Base-by-base conservation (phyloP, 208 protist species). In the Leishmania tropica region DNA sequence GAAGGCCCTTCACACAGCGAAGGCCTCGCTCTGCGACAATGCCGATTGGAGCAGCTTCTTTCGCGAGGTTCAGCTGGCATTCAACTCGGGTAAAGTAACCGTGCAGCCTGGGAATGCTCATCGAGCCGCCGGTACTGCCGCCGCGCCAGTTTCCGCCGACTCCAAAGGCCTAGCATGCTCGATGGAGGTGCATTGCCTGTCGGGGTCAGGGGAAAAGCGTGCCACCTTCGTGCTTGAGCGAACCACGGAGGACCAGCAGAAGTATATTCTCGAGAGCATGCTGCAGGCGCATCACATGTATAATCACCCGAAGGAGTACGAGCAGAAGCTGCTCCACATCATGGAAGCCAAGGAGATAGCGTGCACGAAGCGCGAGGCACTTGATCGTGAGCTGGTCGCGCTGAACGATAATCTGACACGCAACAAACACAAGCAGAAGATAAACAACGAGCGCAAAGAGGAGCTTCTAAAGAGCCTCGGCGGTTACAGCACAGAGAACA, bases 21-120 rank as follows among this genome's bases (percentile, higher is more conserved):
- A 87, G 74, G 78, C 40, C 56, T 82, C 64, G 15, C 81, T 90
- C n/a, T 83, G 85, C 28, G 88, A 90, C 45, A 42, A 83, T 65
- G 51, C 86, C 7, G 85, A 87, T 47, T 97, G 93, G 93, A 62
- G 73, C 10, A 67, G 21, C 17, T 96, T 98, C 79, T 98, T 98
- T 70, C 75, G 82, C 11, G 78, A 84, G 45, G 15, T 98, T n/a
- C 56, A 73, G 5, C 45, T 84, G 60, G 81, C 87, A 40, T 96
- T 98, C 74, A 87, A 88, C 56, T 62, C 76, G 24, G 79, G 84
- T 42, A 71, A 40, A 47, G 85, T 95, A 7, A 83, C 45, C 0
- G 62, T 88, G 28, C 47, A 81, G n/a, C 77, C 70, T 6, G 62
- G 42, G 24, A 53, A 72, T 42, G 78, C 4, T 2, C 35, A n/a